Conservation (phyloP, 2,329 filamentous ascomycete species). For the Leptographium procerum region DNA sequence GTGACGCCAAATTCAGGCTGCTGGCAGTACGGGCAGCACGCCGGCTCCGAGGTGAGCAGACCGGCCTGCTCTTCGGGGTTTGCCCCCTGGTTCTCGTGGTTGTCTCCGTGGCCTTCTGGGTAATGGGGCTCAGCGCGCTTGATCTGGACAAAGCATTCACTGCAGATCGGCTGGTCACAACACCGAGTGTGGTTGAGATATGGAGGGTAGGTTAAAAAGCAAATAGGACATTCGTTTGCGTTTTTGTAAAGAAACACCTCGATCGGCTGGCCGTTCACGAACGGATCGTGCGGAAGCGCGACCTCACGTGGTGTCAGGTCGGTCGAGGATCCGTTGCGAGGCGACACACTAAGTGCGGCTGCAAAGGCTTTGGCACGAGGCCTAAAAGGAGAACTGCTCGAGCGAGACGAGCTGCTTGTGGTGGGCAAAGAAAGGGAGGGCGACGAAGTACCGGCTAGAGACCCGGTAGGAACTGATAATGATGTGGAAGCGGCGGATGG, state of each 20-base stretch:
- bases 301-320: conserved; percentile 70
- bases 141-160: conserved; percentile 98
- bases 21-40: conserved; percentile 88
- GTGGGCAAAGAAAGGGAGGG: conserved; percentile 57
- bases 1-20: conserved; percentile 95
- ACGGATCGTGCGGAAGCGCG: conserved; percentile 69
- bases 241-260: conserved; percentile 93
- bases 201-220: conserved; percentile 89
- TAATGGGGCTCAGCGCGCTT: conserved; percentile 87
- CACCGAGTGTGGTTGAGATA: conserved; percentile 91
- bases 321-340: conserved; percentile 58
- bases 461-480: background rate
- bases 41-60: conserved; percentile 78
- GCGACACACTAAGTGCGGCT: conserved; percentile 62
- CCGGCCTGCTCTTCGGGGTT: conserved; percentile 42
- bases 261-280: conserved; percentile 85
- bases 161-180: conserved; percentile 93
- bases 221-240: conserved; percentile 84
- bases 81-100: conserved; percentile 15
- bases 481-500: background rate
- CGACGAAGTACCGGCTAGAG: conserved; percentile 60
- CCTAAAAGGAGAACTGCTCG: conserved; percentile 55
- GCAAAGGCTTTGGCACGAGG: conserved; percentile 82
- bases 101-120: conserved; percentile 60
- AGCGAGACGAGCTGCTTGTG: conserved; percentile 30